These are phyloP conservation scores for Theobroma grandiflorum DNA, from an alignment of 441 rosid genomes.

Conservation along the genomic window DNA sequence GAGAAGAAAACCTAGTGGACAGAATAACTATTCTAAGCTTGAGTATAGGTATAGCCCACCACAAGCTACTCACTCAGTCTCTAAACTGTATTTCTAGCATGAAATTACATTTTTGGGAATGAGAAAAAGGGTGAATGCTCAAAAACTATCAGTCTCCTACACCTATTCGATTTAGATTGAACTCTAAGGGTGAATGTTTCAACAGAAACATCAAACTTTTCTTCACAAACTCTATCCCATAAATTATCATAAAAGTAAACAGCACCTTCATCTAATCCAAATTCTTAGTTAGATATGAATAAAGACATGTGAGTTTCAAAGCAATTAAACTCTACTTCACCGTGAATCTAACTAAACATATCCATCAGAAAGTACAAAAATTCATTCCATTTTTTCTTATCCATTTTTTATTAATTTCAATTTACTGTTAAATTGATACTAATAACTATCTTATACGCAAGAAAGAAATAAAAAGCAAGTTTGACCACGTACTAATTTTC, in stretches of 20 bases:
- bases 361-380: background rate
- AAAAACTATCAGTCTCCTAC: background rate
- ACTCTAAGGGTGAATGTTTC: background rate
- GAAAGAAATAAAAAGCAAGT: background rate
- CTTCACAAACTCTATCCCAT: background rate
- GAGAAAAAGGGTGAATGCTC: background rate
- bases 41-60: background rate
- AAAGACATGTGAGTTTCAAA: background rate
- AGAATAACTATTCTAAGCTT: too few relatives aligned
- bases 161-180: background rate
- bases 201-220: background rate
- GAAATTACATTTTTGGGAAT: background rate
- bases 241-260: background rate
- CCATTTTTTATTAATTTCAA: too few relatives aligned
- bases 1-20: background rate
- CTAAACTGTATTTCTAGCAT: background rate
- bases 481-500: constrained; percentile 56
- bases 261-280: background rate
- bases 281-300: background rate
- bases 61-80: background rate
- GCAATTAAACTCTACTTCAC: background rate
- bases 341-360: background rate
- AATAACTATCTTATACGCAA: background rate
- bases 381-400: too few relatives aligned
- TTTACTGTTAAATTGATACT: background rate